These are phyloP conservation scores for Coemansia sp. DNA, from an alignment of 192 early-diverging fungal species.

Conservation along the genomic window DNA sequence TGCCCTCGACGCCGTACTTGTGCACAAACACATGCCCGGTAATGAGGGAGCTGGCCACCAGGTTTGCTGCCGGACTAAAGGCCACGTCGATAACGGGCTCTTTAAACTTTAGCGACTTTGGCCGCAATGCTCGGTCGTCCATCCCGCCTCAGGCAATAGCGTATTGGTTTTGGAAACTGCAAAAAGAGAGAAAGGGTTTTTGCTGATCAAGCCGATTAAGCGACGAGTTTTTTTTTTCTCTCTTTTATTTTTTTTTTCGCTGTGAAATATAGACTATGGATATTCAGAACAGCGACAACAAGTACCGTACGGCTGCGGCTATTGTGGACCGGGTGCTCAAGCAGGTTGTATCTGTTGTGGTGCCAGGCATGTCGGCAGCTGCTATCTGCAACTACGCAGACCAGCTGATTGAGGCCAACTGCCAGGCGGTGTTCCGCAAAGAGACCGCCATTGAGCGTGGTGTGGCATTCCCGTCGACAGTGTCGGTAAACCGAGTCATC, in stretches of 20 bases:
- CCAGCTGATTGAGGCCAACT: slow-evolving; percentile 59
- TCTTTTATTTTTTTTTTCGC: background rate
- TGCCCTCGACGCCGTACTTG: slow-evolving; percentile 37
- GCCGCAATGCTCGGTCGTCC: slow-evolving; percentile 44
- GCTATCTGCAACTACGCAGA: slow-evolving; percentile 70
- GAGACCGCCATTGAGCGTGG: slow-evolving; percentile 62
- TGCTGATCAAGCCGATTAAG: background rate
- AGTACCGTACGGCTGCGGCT: slow-evolving; percentile 43
- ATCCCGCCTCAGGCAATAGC: slow-evolving; percentile 6
- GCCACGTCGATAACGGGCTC: slow-evolving; percentile 52
- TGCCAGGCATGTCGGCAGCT: slow-evolving; percentile 60
- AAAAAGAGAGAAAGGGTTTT: background rate
- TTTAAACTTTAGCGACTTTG: slow-evolving; percentile 53
- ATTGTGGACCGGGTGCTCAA: slow-evolving; percentile 53
- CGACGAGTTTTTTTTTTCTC: background rate
- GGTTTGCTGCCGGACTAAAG: slow-evolving; percentile 32
- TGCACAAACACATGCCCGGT: slow-evolving; percentile 53
- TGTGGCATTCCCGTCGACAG: slow-evolving; percentile 80
- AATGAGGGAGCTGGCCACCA: slow-evolving; percentile 53
- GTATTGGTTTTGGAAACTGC: background rate
- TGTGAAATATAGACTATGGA: background rate
- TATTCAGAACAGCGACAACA: slow-evolving; percentile 14
- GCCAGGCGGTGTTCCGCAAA: slow-evolving; percentile 60
- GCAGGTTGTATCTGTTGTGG: slow-evolving; percentile 53
- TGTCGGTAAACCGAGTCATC: slow-evolving; percentile 76